Evolutionary conservation across 2,329 filamentous ascomycete species (phyloP).

Genomic region (Trichoderma sp.): DNA sequence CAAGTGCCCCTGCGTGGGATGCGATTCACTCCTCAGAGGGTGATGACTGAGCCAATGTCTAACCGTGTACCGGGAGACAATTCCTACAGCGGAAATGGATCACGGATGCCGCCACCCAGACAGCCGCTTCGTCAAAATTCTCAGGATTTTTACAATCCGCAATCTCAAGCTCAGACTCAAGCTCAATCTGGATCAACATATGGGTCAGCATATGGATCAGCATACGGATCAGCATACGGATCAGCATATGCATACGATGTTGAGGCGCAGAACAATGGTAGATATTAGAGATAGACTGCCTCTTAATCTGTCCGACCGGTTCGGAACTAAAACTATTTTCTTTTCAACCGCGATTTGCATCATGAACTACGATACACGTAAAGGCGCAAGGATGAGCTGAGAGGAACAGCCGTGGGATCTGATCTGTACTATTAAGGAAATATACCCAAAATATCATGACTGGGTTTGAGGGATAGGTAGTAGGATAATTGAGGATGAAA

Average conservation of each 20-base stretch:
- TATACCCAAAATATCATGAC: conserved; percentile 9
- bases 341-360: conserved; percentile 6
- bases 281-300: conserved; percentile 30
- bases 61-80: conserved; percentile 29
- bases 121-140: conserved; percentile 7
- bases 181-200: conserved; percentile 14
- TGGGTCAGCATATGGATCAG: background rate
- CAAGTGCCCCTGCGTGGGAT: conserved; percentile 28
- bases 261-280: conserved; percentile 37
- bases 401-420: background rate
- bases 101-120: conserved; percentile 30
- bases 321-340: conserved; percentile 9
- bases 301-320: conserved; percentile 11
- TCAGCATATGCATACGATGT: conserved; percentile 40
- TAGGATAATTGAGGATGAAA: background rate
- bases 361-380: conserved; percentile 16
- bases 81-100: conserved; percentile 32
- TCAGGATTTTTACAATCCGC: background rate
- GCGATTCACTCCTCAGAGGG: conserved; percentile 44
- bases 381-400: conserved; percentile 6
- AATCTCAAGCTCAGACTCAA: background rate
- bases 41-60: conserved; percentile 47
- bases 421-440: background rate
- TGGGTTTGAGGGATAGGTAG: background rate
- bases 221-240: background rate